phyloP scores from a whole-genome alignment of 1,139 yeast species.

The Hanseniaspora sp. region DNA sequence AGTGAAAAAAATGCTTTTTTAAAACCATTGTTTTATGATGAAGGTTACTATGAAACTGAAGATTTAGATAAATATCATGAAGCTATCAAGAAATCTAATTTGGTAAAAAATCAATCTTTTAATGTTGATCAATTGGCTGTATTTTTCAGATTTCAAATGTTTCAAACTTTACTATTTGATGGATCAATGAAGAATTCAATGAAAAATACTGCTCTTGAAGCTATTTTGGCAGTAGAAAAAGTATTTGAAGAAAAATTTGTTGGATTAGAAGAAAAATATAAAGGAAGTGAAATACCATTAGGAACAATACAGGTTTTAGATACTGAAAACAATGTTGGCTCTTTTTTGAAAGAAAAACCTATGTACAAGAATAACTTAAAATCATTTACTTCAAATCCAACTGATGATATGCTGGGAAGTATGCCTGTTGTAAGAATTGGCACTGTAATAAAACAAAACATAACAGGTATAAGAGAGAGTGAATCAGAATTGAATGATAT shows the following conservation, averaged over 20 bases:
- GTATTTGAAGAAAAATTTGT: slow-evolving; percentile 4
- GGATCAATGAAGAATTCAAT: slow-evolving; percentile 8
- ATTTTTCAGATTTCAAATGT: slow-evolving; percentile 12
- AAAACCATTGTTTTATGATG: slow-evolving; percentile 12
- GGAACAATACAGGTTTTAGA: slow-evolving; percentile 6
- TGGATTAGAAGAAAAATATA: slow-evolving; percentile 4
- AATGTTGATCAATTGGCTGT: slow-evolving; percentile 13
- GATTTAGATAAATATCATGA: slow-evolving; percentile 8
- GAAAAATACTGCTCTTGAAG: slow-evolving; percentile 8
- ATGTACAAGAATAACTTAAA: slow-evolving; percentile 1
- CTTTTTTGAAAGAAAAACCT: slow-evolving; percentile 4
- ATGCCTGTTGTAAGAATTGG: not conserved
- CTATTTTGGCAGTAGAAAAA: slow-evolving; percentile 7
- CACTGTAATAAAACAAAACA: slow-evolving; percentile 3
- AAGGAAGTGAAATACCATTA: slow-evolving; percentile 4
- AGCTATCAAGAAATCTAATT: not conserved
- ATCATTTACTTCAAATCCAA: not conserved
- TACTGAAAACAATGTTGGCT: slow-evolving; percentile 8
- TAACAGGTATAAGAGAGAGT: slow-evolving; percentile 5
- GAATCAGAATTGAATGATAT: not conserved
- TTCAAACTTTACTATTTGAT: slow-evolving; percentile 9
- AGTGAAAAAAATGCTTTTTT: not conserved
- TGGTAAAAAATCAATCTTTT: slow-evolving; percentile 5
- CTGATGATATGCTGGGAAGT: not conserved
- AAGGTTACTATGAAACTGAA: slow-evolving; percentile 10